Percentiles rank a stretch among this genome's conserved stretches.
These are phyloP conservation scores for Eimeria maxima DNA, from an alignment of 169 alveolate genomes.

Conservation along the genomic window DNA sequence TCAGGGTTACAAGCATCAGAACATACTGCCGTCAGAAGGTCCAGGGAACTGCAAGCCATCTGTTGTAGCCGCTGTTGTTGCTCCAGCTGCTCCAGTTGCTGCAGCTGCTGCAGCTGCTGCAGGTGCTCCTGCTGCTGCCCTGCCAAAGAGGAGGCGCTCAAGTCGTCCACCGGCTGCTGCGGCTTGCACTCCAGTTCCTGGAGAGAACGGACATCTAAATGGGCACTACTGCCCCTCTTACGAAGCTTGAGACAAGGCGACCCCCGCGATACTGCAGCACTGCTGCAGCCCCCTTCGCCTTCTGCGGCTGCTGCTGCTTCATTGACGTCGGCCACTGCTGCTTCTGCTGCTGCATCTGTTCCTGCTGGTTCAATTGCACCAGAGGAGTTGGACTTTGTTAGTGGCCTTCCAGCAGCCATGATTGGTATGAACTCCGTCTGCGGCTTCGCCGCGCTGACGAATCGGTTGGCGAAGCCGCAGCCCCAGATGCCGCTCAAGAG, in stretches of 20 bases:
- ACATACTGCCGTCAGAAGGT: slow-evolving; percentile 19
- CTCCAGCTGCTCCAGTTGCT: not conserved
- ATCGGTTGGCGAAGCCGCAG: slow-evolving; percentile 38
- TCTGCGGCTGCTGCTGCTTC: not conserved
- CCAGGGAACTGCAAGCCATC: not conserved
- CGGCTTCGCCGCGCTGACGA: not conserved
- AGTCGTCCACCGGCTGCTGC: not conserved
- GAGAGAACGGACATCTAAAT: not conserved
- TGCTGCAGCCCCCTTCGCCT: not conserved
- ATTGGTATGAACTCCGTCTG: not conserved
- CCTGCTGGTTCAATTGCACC: not conserved
- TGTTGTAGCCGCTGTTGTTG: slow-evolving; percentile 12
- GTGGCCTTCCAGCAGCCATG: not conserved
- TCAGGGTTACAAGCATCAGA: not conserved
- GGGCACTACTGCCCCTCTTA: not conserved
- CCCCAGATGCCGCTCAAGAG: slow-evolving; percentile 26
- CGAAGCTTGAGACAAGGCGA: not conserved
- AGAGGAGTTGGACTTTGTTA: not conserved
- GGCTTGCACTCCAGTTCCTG: not conserved
- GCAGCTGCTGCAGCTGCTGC: not conserved
- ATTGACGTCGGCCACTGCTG: not conserved
- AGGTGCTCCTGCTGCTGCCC: not conserved
- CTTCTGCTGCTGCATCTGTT: not conserved
- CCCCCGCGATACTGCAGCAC: not conserved
- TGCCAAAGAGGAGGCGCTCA: not conserved